Evolutionary conservation across 495 filamentous ascomycete species (phyloP).

Genomic region (Penicillium paradoxum): DNA sequence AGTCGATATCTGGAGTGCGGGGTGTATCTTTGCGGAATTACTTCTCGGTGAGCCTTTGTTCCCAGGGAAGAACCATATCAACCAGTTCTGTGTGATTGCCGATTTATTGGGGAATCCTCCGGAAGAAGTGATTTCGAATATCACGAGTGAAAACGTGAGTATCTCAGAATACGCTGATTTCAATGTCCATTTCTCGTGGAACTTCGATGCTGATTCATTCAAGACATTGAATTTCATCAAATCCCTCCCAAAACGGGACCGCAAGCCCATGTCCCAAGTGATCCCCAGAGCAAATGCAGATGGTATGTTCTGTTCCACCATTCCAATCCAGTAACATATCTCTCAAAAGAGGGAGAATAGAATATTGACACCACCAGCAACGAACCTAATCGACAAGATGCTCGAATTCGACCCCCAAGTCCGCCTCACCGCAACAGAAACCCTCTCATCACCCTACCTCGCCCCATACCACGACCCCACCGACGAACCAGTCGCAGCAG

Average conservation of each 20-base stretch:
- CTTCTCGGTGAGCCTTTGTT: constrained; percentile 93
- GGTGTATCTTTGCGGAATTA: constrained; percentile 99
- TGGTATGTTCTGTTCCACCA: constrained; percentile 48
- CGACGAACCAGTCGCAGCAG: constrained; percentile 87
- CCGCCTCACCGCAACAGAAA: constrained; percentile 74
- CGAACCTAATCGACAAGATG: constrained; percentile 89
- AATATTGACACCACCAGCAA: constrained; percentile 49
- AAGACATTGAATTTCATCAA: constrained; percentile 94
- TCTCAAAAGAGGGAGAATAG: not conserved
- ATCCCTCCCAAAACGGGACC: constrained; percentile 84
- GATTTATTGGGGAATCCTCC: constrained; percentile 92
- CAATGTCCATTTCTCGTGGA: no score
- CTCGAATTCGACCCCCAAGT: constrained; percentile 92
- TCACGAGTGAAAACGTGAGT: constrained; percentile 91
- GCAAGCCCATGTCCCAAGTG: constrained; percentile 79
- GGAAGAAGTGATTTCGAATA: constrained; percentile 91
- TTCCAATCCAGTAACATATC: not conserved
- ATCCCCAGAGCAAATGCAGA: constrained; percentile 84
- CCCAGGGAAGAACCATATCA: constrained; percentile 96
- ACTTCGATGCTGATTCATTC: not conserved
- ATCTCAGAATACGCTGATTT: not conserved
- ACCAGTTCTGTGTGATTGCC: constrained; percentile 98
- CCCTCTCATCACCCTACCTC: constrained; percentile 82
- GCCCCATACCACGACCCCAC: constrained; percentile 93
- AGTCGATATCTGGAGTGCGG: constrained; percentile 98